Evolutionary conservation across 306 rosid species (phyloP).

Genomic region (Ochetophila trinervis): DNA sequence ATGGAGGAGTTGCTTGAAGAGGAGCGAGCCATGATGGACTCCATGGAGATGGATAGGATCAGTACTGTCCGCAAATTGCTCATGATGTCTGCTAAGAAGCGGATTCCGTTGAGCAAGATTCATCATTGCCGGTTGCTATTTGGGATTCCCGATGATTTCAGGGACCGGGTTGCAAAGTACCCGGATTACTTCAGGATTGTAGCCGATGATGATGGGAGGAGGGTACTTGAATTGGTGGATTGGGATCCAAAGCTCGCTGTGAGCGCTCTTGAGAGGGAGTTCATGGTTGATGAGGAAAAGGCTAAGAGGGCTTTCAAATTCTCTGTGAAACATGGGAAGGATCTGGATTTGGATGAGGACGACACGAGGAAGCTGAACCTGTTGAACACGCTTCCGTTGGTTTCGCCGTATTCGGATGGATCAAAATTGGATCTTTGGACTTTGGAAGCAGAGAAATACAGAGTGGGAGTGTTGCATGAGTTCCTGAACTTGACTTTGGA

Average conservation of each 20-base stretch:
- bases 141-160: slow-evolving; percentile 77
- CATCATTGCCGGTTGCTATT: slow-evolving; percentile 62
- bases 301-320: slow-evolving; percentile 76
- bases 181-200: slow-evolving; percentile 45
- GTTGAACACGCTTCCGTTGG: slow-evolving; percentile 73
- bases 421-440: slow-evolving; percentile 72
- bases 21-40: slow-evolving; percentile 50
- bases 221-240: slow-evolving; percentile 70
- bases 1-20: slow-evolving; percentile 71
- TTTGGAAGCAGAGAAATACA: slow-evolving; percentile 81
- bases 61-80: slow-evolving; percentile 64
- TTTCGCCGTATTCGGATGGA: slow-evolving; percentile 78
- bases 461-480: slow-evolving; percentile 78
- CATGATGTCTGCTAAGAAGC: slow-evolving; percentile 63
- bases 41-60: slow-evolving; percentile 61
- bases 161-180: slow-evolving; percentile 62
- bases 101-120: slow-evolving; percentile 65
- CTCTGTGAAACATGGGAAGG: slow-evolving; percentile 74
- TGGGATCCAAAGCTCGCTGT: slow-evolving; percentile 82
- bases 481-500: slow-evolving; percentile 87
- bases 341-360: slow-evolving; percentile 60
- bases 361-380: slow-evolving; percentile 64
- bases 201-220: slow-evolving; percentile 50
- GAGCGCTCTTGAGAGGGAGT: slow-evolving; percentile 70
- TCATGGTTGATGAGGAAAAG: slow-evolving; percentile 65